Conservation (phyloP, 176 grass and related monocot genomes). For the Tillandsia leiboldiana region DNA sequence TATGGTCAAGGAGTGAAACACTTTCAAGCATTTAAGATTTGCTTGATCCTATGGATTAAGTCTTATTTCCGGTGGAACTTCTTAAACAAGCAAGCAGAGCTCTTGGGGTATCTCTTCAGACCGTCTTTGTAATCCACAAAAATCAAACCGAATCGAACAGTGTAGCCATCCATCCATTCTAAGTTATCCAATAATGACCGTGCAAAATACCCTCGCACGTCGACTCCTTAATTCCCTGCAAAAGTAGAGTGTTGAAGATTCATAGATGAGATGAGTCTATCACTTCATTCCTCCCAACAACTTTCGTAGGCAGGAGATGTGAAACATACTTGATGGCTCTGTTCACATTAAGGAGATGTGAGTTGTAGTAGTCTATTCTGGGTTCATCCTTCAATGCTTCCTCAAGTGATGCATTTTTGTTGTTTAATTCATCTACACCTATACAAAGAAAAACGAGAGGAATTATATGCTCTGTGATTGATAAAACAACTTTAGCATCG, state of each 20-base stretch:
- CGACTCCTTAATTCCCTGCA: constrained; percentile 14
- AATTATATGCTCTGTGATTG: too few relatives aligned
- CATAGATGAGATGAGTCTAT: too few relatives aligned
- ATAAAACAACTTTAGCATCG: background rate
- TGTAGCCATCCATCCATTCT: constrained; percentile 15
- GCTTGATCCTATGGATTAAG: background rate
- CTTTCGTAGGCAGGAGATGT: background rate
- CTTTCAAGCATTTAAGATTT: too few relatives aligned
- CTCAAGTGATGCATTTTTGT: constrained; percentile 14
- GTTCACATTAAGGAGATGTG: constrained; percentile 29
- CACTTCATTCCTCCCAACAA: too few relatives aligned
- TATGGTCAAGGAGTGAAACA: too few relatives aligned
- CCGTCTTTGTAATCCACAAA: constrained; percentile 15
- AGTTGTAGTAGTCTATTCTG: constrained; percentile 31
- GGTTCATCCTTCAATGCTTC: constrained; percentile 36
- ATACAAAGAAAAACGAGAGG: background rate
- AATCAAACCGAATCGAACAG: constrained; percentile 18
- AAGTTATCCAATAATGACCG: constrained; percentile 25
- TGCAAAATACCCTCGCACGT: constrained; percentile 22
- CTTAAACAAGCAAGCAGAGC: constrained; percentile 13
- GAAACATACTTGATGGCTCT: constrained; percentile 44
- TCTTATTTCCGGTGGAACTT: constrained; percentile 1
- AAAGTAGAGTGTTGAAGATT: background rate
- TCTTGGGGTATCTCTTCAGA: constrained; percentile 19
- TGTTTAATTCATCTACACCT: constrained; percentile 37